Evolutionary conservation across 352 stramenopile genomes (phyloP).

Genomic region (Phytopythium litorale): DNA sequence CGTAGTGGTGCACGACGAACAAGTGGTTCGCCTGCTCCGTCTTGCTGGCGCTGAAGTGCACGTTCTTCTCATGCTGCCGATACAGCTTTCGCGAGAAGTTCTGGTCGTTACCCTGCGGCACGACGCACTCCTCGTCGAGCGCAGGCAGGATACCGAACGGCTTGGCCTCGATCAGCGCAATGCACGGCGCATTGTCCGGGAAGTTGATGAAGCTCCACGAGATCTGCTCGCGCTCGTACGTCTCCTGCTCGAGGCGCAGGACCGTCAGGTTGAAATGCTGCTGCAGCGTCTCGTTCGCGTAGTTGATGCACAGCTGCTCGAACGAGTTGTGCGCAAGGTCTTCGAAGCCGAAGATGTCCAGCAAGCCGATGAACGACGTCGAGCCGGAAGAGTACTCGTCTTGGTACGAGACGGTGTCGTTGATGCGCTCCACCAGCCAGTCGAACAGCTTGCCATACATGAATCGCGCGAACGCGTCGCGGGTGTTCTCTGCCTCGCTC

Average conservation of each 20-base stretch:
- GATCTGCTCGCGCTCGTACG: constrained; percentile 87
- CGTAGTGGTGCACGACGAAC: constrained; percentile 91
- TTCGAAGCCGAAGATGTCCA: constrained; percentile 90
- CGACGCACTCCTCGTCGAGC: constrained; percentile 89
- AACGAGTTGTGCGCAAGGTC: constrained; percentile 87
- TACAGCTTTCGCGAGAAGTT: constrained; percentile 87
- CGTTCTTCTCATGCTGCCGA: constrained; percentile 59
- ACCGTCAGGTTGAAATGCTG: constrained; percentile 90
- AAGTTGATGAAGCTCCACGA: constrained; percentile 90
- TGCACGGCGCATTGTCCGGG: constrained; percentile 86
- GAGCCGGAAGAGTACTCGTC: constrained; percentile 19
- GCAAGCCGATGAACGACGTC: constrained; percentile 65
- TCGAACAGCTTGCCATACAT: constrained; percentile 95
- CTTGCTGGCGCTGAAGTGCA: constrained; percentile 73
- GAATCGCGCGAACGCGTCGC: constrained; percentile 93
- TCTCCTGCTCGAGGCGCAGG: constrained; percentile 83
- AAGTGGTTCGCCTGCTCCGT: constrained; percentile 77
- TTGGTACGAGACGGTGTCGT: constrained; percentile 72
- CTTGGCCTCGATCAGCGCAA: constrained; percentile 87
- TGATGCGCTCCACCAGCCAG: constrained; percentile 86
- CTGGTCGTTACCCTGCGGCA: constrained; percentile 82
- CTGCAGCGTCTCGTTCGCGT: constrained; percentile 92
- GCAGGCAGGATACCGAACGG: constrained; percentile 80
- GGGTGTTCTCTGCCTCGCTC: constrained; percentile 82
- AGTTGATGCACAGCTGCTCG: constrained; percentile 96